phyloP scores from a whole-genome alignment of 2,329 filamentous ascomycete genomes.

The Coniochaeta sp. region DNA sequence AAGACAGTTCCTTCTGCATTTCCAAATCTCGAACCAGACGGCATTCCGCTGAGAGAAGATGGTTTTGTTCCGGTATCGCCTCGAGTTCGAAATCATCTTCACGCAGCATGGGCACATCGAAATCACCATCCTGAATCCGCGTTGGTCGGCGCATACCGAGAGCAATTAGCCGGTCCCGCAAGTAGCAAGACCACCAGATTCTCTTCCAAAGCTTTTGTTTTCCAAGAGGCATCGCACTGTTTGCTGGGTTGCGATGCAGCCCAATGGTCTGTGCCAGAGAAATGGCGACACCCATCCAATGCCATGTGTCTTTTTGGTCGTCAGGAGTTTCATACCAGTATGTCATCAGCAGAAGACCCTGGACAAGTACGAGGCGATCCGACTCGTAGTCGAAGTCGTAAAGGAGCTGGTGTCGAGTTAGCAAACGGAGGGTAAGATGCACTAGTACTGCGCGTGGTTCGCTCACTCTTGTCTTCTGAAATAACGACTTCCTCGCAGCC shows the following conservation, averaged over 20 bases:
- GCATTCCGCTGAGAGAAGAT: conserved; percentile 63
- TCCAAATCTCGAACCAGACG: conserved; percentile 62
- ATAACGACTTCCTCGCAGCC: conserved; percentile 79
- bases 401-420: conserved; percentile 58
- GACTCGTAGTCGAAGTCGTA: conserved; percentile 96
- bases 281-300: conserved; percentile 98
- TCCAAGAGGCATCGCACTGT: conserved; percentile 64
- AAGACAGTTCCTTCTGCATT: conserved; percentile 71
- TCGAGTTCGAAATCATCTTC: conserved; percentile 79
- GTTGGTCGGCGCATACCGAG: conserved; percentile 90
- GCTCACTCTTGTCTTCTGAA: conserved; percentile 76
- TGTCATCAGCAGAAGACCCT: conserved; percentile 84
- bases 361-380: conserved; percentile 81
- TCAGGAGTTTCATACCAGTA: conserved; percentile 98
- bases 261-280: conserved; percentile 91
- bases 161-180: conserved; percentile 86
- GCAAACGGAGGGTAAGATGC: conserved; percentile 27
- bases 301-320: conserved; percentile 96
- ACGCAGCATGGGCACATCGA: conserved; percentile 84
- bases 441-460: conserved; percentile 39
- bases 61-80: conserved; percentile 58
- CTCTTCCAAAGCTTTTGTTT: conserved; percentile 86
- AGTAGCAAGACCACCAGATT: conserved; percentile 98
- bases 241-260: conserved; percentile 75
- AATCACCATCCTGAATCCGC: conserved; percentile 87